Percentiles rank a stretch among this genome's conserved stretches.
Conservation (phyloP, 192 early-diverging fungal genomes). For the Coemansia aciculifera region DNA sequence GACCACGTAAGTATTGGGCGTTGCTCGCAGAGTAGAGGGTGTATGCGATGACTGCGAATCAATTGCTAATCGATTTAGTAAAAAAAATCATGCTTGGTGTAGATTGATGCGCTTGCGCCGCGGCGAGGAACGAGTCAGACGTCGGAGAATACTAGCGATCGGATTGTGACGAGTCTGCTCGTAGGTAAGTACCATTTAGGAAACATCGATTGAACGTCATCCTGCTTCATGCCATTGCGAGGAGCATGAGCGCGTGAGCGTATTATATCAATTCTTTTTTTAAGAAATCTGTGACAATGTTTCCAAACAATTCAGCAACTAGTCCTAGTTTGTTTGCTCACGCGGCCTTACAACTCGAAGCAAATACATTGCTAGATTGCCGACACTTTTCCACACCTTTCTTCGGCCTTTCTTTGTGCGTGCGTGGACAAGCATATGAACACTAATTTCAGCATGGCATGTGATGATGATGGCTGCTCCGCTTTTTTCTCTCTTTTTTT, state of each 20-base stretch:
- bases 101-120: constrained; percentile 83
- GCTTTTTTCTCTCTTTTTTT: background rate
- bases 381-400: background rate
- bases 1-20: constrained; percentile 65
- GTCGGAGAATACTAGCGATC: constrained; percentile 79
- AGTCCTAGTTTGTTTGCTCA: background rate
- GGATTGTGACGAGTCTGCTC: constrained; percentile 86
- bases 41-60: background rate
- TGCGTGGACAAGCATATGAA: background rate
- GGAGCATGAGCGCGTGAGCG: background rate
- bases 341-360: background rate
- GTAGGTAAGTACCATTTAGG: constrained; percentile 35
- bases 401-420: background rate
- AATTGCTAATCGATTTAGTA: background rate
- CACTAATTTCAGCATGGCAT: background rate
- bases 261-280: background rate
- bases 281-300: constrained; percentile 9
- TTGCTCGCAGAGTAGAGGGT: background rate
- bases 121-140: constrained; percentile 66
- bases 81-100: constrained; percentile 6
- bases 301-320: constrained; percentile 9
- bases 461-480: constrained; percentile 3
- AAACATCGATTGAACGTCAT: background rate
- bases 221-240: background rate
- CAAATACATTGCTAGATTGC: background rate